Base-by-base conservation (phyloP, 495 filamentous ascomycete genomes). In the Penicillium malachiteum region DNA sequence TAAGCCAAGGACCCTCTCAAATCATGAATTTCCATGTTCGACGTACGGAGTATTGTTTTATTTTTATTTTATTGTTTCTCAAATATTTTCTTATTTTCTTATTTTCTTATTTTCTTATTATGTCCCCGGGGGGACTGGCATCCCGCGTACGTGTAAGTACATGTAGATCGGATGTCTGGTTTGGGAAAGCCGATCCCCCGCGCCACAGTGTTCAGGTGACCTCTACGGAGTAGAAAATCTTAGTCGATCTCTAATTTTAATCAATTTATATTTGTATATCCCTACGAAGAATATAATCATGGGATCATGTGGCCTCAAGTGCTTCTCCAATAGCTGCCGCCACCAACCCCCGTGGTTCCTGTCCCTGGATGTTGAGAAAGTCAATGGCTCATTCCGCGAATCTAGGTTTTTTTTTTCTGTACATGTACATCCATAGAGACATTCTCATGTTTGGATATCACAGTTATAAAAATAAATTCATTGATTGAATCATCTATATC, bases 171-270 rank as follows among this genome's bases (percentile, higher is more conserved):
- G 62, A 59, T 65, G 48, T 21, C 62, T 50, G n/a, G 8, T 52
- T 65, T 55, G 52, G 62, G 62, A 6, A 65, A 65, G 55, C 62
- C 62, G 62, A 58, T 55, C 34, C 40, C 39, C 56, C n/a, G 39
- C 50, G 39, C 50, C 50, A 44, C 50, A 5, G 7, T 34, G 18
- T 52, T 52, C 50, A 52, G 49, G 49, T 52, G 50, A 52, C 50
- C 37, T 17, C 30, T 7, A n/a, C n/a, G n/a, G n/a, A n/a, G n/a
- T n/a, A 4, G 21, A 26, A 4, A 26, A 26, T 26, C 21, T 26
- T 26, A 32, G 26, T 46, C 43, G 7, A 44, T 46, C 43, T 46
- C 48, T 31, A 17, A 10, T 16, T 26, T 16, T 42, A 26, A 26
- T 26, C 21, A 26, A 26, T 26, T 26, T 26, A 26, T 26, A 1